Conservation (phyloP, 139 green algal species). For the Chlamydomonas sp. region DNA sequence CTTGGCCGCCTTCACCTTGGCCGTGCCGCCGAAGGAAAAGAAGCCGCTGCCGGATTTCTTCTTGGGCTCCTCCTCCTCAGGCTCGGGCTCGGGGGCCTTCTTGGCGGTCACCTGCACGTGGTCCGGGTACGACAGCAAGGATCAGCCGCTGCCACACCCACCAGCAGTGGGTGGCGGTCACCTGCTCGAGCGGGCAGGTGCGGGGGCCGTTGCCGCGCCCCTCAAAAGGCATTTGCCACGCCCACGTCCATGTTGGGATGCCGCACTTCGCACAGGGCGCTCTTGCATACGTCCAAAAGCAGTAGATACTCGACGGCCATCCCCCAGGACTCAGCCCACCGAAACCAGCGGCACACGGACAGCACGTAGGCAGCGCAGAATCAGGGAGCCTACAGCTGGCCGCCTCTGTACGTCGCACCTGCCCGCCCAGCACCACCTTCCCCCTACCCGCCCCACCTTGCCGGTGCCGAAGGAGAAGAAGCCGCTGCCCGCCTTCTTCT, state of each 20-base stretch:
- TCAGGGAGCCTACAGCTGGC: not conserved
- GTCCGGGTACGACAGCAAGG: not conserved
- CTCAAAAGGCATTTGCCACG: no score
- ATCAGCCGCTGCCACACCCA: not conserved
- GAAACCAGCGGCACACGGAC: no score
- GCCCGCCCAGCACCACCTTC: not conserved
- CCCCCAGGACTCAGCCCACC: no score
- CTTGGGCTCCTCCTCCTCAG: not conserved
- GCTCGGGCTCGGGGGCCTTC: constrained; percentile 20
- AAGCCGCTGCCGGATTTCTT: constrained; percentile 31
- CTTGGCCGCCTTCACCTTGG: not conserved
- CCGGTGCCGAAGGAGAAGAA: constrained; percentile 25
- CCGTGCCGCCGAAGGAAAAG: constrained; percentile 13
- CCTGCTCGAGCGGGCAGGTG: no score
- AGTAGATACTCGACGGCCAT: no score
- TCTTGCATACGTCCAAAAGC: no score
- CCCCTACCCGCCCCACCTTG: not conserved
- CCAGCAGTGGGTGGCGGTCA: no score
- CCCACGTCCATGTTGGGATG: no score
- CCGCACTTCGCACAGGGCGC: no score
- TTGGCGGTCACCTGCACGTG: constrained; percentile 10
- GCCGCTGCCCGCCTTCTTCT: constrained; percentile 16
- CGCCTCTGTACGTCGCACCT: not conserved
- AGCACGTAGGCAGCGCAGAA: no score
- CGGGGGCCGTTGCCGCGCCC: no score